Evolutionary conservation across 2,329 filamentous ascomycete species (phyloP).

Genomic region (Plectosphaerella cucumerina): DNA sequence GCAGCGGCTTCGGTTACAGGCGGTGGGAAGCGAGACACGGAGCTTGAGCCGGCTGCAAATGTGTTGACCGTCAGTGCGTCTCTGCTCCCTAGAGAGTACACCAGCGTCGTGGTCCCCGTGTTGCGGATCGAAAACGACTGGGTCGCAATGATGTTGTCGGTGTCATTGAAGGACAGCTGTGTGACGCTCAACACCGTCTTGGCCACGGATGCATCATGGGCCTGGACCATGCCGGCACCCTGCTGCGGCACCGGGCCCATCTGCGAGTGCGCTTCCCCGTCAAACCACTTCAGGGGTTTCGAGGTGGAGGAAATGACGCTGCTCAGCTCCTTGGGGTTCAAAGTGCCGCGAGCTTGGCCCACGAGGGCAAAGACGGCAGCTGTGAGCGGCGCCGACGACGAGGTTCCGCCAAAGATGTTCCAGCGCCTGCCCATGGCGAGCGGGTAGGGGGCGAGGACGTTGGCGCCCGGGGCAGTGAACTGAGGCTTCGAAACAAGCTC

Average conservation of each 20-base stretch:
- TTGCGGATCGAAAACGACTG: conserved; percentile 35
- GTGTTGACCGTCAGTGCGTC: conserved; percentile 33
- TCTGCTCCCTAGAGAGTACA: conserved; percentile 31
- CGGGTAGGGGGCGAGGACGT: conserved; percentile 44
- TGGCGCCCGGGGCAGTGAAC: conserved; percentile 41
- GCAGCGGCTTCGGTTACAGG: conserved; percentile 18
- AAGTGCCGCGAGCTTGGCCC: conserved; percentile 20
- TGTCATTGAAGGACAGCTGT: conserved; percentile 41
- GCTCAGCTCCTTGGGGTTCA: conserved; percentile 17
- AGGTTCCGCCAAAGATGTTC: conserved; percentile 45
- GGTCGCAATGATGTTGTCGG: conserved; percentile 27
- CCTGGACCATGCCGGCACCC: conserved; percentile 37
- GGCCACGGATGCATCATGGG: conserved; percentile 32
- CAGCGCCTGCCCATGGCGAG: conserved; percentile 42
- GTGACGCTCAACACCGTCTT: conserved; percentile 29
- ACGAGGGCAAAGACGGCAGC: conserved; percentile 32
- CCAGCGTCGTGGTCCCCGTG: conserved; percentile 25
- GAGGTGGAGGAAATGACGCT: conserved; percentile 23
- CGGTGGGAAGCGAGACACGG: conserved; percentile 11
- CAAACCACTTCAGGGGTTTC: conserved; percentile 22
- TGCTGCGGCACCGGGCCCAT: conserved; percentile 33
- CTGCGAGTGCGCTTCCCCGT: conserved; percentile 14
- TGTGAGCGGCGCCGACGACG: conserved; percentile 46
- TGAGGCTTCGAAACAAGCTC: conserved; percentile 45
- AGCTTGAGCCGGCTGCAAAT: conserved; percentile 13